phyloP scores from a whole-genome alignment of 495 filamentous ascomycete genomes.

The Annulohypoxylon moriforme region DNA sequence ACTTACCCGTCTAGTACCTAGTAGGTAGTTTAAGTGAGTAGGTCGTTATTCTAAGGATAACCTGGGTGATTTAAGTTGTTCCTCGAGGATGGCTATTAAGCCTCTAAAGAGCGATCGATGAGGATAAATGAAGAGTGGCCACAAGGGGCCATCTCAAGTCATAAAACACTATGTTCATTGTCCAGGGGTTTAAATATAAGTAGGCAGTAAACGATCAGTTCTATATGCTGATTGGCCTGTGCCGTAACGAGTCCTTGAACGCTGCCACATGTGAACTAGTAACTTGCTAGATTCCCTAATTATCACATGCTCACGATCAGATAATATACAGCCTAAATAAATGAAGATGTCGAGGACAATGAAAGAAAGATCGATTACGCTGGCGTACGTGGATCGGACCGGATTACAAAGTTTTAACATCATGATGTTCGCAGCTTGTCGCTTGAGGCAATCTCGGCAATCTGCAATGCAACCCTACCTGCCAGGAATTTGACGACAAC shows the following conservation, averaged over 20 bases:
- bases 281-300: background rate
- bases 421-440: slow-evolving; percentile 37
- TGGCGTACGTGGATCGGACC: slow-evolving; percentile 24
- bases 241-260: background rate
- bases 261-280: slow-evolving; percentile 7
- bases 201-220: background rate
- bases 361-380: slow-evolving; percentile 8
- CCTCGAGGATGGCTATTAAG: too few relatives aligned
- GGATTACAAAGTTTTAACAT: slow-evolving; percentile 25
- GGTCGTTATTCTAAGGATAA: too few relatives aligned
- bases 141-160: too few relatives aligned
- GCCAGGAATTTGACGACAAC: slow-evolving; percentile 19
- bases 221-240: background rate
- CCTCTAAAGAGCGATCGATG: too few relatives aligned
- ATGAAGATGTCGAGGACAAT: background rate
- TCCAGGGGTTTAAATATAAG: background rate
- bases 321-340: background rate
- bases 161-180: background rate
- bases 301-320: background rate
- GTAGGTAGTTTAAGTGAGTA: too few relatives aligned
- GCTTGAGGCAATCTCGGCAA: slow-evolving; percentile 31
- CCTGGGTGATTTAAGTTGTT: too few relatives aligned
- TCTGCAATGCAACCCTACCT: slow-evolving; percentile 41
- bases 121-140: too few relatives aligned
- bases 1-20: too few relatives aligned